Percentiles rank a stretch among this genome's conserved stretches.
Evolutionary conservation across 257 asterid genomes (phyloP).

Genomic region (Coffea canephora): DNA sequence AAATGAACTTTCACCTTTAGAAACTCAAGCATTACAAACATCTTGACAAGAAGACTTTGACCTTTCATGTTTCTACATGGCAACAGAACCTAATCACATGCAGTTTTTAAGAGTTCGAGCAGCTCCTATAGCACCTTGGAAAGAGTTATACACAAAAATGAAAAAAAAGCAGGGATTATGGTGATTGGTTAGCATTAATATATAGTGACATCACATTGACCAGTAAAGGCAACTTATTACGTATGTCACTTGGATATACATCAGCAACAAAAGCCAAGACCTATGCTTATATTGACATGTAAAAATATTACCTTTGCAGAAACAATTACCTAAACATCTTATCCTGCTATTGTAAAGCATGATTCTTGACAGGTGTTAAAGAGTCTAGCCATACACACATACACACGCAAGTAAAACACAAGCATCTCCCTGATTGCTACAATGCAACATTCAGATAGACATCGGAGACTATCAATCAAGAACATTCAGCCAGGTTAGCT

Average conservation of each 20-base stretch:
- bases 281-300: not conserved
- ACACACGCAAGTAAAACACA: not conserved
- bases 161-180: not conserved
- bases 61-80: not conserved
- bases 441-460: not conserved
- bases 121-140: not conserved
- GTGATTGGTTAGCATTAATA: not conserved
- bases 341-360: not conserved
- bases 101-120: not conserved
- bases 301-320: not conserved
- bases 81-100: not conserved
- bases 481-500: not conserved
- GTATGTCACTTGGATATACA: not conserved
- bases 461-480: not conserved
- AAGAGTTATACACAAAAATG: not conserved
- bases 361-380: not conserved
- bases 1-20: not conserved
- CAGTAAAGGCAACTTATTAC: not conserved
- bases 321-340: not conserved
- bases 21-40: constrained; percentile 1
- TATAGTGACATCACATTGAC: not conserved
- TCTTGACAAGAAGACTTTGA: not conserved
- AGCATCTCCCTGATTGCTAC: not conserved
- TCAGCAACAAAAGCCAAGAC: not conserved
- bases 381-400: not conserved